Percentiles rank a stretch among this genome's conserved stretches.
Evolutionary conservation across 1,139 yeast species (phyloP).

Genomic region (Saccharomyces hybrid): DNA sequence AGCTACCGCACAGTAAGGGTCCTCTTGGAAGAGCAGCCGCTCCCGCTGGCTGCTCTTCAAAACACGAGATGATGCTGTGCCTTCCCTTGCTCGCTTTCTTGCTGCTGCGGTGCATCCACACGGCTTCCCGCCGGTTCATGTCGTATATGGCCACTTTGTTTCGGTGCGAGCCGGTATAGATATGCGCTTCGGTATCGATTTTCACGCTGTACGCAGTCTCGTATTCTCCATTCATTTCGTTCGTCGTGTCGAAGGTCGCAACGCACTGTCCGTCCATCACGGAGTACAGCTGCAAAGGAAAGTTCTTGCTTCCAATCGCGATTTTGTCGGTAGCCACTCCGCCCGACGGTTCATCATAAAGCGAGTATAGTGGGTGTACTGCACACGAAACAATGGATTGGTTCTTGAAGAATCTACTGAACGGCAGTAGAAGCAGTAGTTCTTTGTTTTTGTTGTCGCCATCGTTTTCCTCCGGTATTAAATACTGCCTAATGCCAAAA

Average conservation of each 20-base stretch:
- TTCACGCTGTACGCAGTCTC: conserved; percentile 21
- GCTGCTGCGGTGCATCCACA: conserved; percentile 14
- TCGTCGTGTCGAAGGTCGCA: conserved; percentile 16
- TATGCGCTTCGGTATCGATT: conserved; percentile 10
- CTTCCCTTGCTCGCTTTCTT: conserved; percentile 11
- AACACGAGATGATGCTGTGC: conserved; percentile 24
- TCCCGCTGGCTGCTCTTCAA: conserved; percentile 11
- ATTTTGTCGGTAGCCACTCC: conserved; percentile 6
- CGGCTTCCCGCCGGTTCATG: conserved; percentile 14
- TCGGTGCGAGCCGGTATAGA: conserved; percentile 22
- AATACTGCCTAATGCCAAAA: conserved; percentile 28
- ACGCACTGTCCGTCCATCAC: conserved; percentile 2
- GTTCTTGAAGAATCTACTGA: conserved; percentile 21
- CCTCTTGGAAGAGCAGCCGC: conserved; percentile 3
- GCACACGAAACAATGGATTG: conserved; percentile 23
- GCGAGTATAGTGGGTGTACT: conserved; percentile 24
- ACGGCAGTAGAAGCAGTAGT: conserved; percentile 19
- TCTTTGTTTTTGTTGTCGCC: background rate
- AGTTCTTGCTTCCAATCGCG: conserved; percentile 16
- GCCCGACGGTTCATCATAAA: conserved; percentile 13
- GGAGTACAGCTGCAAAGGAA: conserved; percentile 20
- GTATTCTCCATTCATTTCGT: conserved; percentile 18
- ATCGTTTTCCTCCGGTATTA: conserved; percentile 18
- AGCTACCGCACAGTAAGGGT: conserved; percentile 18
- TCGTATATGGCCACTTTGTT: conserved; percentile 25